These are phyloP conservation scores for Citrus unshiu DNA, from an alignment of 345 rosid species.

Conservation along the genomic window DNA sequence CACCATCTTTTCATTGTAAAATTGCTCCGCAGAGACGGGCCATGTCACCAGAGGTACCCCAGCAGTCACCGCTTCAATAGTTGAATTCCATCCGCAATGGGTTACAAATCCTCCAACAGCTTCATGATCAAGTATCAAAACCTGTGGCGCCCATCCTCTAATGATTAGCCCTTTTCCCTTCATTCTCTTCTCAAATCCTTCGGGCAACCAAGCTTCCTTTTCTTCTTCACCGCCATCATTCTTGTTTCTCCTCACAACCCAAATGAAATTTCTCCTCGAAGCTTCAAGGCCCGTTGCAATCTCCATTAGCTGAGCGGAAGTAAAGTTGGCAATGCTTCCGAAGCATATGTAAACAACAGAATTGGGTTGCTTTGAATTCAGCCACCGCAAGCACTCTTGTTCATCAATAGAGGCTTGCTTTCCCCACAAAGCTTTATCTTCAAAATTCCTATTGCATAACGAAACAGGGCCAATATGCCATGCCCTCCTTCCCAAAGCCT, in stretches of 20 bases:
- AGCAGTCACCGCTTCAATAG: constrained; percentile 34
- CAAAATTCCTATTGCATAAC: constrained; percentile 8
- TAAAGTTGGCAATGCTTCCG: constrained; percentile 30
- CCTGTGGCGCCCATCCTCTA: constrained; percentile 47
- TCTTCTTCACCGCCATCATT: neutral
- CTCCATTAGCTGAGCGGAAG: constrained; percentile 33
- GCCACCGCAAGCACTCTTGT: constrained; percentile 40
- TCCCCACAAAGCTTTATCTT: constrained; percentile 26
- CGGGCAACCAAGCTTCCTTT: constrained; percentile 21
- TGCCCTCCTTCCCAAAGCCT: constrained; percentile 30
- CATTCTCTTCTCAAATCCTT: constrained; percentile 35
- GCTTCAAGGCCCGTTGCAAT: constrained; percentile 39
- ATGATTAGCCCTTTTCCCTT: constrained; percentile 31
- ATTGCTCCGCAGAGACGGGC: constrained; percentile 50
- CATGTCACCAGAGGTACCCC: constrained; percentile 51
- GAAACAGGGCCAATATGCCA: constrained; percentile 47
- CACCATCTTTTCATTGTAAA: constrained; percentile 38
- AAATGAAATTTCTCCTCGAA: constrained; percentile 41
- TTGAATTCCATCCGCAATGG: constrained; percentile 57
- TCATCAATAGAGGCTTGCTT: constrained; percentile 11
- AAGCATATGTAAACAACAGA: constrained; percentile 56
- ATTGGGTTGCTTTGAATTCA: constrained; percentile 27
- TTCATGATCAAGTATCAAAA: constrained; percentile 42
- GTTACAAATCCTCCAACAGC: constrained; percentile 44
- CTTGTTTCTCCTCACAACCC: constrained; percentile 38